These are phyloP conservation scores for Scedosporium boydii DNA, from an alignment of 2,329 filamentous ascomycete genomes.

Conservation along the genomic window DNA sequence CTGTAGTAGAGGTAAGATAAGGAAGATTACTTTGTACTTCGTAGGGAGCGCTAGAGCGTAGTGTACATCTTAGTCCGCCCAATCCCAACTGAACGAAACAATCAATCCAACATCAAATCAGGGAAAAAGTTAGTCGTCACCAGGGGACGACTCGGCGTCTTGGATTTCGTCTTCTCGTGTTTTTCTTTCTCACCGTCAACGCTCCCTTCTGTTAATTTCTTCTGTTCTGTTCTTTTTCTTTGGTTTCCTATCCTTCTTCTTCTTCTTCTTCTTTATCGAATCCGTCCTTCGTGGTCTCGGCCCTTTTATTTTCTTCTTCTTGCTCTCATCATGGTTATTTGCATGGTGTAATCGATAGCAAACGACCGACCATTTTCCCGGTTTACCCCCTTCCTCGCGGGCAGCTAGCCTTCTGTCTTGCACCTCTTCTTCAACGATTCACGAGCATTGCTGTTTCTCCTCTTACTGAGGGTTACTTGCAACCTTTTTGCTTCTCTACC, in stretches of 20 bases:
- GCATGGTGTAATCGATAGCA: background rate
- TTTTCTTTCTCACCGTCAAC: background rate
- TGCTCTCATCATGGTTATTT: background rate
- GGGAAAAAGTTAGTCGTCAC: background rate
- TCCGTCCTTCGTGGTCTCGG: background rate
- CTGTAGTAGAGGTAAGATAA: too few species aligned
- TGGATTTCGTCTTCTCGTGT: background rate
- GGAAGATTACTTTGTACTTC: too few species aligned
- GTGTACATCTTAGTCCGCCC: too few species aligned
- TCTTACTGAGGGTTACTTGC: background rate
- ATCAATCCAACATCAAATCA: too few species aligned
- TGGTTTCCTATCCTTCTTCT: background rate
- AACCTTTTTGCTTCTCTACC: background rate
- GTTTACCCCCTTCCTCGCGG: background rate
- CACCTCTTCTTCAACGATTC: background rate
- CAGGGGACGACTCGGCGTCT: background rate
- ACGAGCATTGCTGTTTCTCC: background rate
- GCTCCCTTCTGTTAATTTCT: too few species aligned
- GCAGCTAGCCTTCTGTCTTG: background rate
- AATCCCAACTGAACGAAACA: too few species aligned
- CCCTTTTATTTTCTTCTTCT: background rate
- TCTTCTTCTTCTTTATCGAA: background rate
- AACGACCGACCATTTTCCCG: background rate
- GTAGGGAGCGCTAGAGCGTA: too few species aligned
- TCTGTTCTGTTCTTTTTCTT: too few species aligned